Evolutionary conservation across 306 rosid species (phyloP).

Genomic region (Rubus parviflorus): DNA sequence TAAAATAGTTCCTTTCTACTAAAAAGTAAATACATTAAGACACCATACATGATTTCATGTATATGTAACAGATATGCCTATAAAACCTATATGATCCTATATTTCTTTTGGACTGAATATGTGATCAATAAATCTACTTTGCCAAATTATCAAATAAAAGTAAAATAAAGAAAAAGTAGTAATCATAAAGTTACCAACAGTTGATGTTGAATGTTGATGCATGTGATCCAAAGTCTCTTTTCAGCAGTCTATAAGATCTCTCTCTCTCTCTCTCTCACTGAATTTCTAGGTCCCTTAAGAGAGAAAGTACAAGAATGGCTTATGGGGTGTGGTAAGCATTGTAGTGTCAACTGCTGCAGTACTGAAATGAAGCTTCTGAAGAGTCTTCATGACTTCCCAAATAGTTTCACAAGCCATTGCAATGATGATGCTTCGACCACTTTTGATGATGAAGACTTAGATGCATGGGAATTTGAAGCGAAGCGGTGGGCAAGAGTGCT

Average conservation of each 20-base stretch:
- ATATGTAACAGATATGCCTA: background rate
- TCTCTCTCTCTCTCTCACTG: slow-evolving; percentile 24
- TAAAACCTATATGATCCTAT: background rate
- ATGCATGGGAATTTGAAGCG: slow-evolving; percentile 83
- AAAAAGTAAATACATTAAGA: background rate
- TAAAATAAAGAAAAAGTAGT: background rate
- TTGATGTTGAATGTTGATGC: background rate
- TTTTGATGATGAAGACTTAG: slow-evolving; percentile 74
- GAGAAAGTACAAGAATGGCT: slow-evolving; percentile 66
- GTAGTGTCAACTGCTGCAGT: slow-evolving; percentile 52
- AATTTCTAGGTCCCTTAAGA: slow-evolving; percentile 65
- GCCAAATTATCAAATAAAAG: background rate
- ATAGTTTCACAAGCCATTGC: slow-evolving; percentile 44
- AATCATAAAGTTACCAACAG: background rate
- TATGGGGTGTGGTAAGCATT: slow-evolving; percentile 61
- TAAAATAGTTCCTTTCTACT: background rate
- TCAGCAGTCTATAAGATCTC: background rate
- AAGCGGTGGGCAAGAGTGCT: slow-evolving; percentile 90
- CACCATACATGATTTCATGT: background rate
- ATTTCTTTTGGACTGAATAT: background rate
- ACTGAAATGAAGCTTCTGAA: slow-evolving; percentile 49
- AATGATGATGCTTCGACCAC: slow-evolving; percentile 38
- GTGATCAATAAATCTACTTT: background rate
- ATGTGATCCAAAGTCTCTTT: background rate
- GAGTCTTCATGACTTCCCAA: slow-evolving; percentile 66